A percentile compares a stretch with the other conserved stretches of the same genome.
phyloP scores from a whole-genome alignment of 768 basidiomycete species.

The Mycena epipterygia region DNA sequence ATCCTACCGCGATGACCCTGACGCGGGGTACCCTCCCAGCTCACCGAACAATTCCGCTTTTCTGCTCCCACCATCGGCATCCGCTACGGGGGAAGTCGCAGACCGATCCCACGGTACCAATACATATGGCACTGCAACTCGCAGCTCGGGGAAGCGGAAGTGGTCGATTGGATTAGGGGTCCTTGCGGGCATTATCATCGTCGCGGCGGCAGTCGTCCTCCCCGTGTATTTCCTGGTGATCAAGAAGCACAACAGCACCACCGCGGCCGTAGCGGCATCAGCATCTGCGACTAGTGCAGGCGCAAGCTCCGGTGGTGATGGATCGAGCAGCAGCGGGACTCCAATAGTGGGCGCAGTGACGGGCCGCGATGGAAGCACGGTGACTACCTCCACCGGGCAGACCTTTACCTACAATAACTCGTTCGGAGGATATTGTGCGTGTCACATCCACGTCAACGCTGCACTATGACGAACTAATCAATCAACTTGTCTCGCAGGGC shows the following conservation, averaged over 20 bases:
- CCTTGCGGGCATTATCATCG: background rate
- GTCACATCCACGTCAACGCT: background rate
- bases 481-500: slow-evolving; percentile 41
- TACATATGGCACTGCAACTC: background rate
- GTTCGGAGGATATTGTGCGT: slow-evolving; percentile 26
- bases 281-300: background rate
- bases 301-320: background rate
- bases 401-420: slow-evolving; percentile 13
- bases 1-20: background rate
- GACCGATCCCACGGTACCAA: background rate
- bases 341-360: background rate
- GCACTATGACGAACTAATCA: background rate
- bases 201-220: background rate
- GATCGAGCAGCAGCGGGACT: background rate
- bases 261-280: too few species aligned
- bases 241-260: background rate
- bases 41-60: background rate
- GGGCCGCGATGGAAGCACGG: slow-evolving; percentile 19
- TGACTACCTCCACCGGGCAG: slow-evolving; percentile 1
- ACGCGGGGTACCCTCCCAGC: background rate
- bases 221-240: slow-evolving; percentile 5
- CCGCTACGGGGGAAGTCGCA: background rate
- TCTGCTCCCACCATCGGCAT: background rate
- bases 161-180: background rate
- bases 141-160: background rate